Percentiles rank a stretch among this genome's conserved stretches.
Conservation (phyloP, 805 yeast species). For the Pichia cephalocereana region DNA sequence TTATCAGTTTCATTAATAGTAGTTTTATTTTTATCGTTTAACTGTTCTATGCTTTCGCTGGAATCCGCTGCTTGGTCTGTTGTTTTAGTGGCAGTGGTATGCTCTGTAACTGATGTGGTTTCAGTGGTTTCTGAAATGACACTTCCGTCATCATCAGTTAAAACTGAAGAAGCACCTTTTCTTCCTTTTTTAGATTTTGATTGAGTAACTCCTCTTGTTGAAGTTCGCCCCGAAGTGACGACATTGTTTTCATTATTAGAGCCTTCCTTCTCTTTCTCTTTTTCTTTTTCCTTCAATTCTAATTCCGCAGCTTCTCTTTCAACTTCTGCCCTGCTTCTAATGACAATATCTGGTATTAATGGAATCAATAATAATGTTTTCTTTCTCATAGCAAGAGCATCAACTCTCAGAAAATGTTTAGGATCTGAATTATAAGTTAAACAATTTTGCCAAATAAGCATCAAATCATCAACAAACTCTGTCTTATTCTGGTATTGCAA, state of each 20-base stretch:
- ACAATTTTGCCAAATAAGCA: slow-evolving; percentile 94
- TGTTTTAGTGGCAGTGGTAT: too few relatives aligned
- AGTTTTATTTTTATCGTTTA: not conserved
- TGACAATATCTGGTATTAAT: slow-evolving; percentile 78
- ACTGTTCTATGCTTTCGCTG: too few relatives aligned
- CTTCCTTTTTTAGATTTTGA: slow-evolving; percentile 30
- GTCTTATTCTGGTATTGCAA: slow-evolving; percentile 77
- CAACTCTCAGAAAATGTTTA: slow-evolving; percentile 78
- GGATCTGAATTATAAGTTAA: slow-evolving; percentile 92
- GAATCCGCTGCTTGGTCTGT: too few relatives aligned
- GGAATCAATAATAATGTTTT: slow-evolving; percentile 70
- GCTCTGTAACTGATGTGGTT: too few relatives aligned
- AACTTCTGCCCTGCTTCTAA: slow-evolving; percentile 63
- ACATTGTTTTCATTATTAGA: slow-evolving; percentile 28
- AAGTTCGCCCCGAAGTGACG: slow-evolving; percentile 17
- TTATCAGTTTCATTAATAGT: not conserved
- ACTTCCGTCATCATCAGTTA: too few relatives aligned
- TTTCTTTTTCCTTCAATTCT: slow-evolving; percentile 24
- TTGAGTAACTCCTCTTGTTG: slow-evolving; percentile 27
- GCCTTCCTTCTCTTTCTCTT: slow-evolving; percentile 27
- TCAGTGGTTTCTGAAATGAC: too few relatives aligned
- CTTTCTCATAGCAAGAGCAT: slow-evolving; percentile 95
- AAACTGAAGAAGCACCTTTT: slow-evolving; percentile 19
- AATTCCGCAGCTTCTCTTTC: slow-evolving; percentile 51
- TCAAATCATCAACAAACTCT: slow-evolving; percentile 90